Conservation (phyloP, 768 basidiomycete genomes). For the Hysterangium stoloniferum region DNA sequence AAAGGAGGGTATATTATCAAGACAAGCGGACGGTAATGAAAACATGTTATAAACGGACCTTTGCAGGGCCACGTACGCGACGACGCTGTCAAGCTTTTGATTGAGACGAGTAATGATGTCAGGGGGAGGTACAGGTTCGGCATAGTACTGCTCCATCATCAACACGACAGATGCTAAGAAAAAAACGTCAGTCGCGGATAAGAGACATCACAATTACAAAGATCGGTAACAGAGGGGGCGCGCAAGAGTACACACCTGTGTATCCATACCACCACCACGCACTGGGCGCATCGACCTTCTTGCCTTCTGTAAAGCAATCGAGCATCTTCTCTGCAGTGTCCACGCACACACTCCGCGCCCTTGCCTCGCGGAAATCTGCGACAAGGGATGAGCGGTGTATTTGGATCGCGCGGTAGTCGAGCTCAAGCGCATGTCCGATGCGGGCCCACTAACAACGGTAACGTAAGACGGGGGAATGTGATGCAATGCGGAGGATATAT, state of each 20-base stretch:
- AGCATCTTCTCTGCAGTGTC: conserved; percentile 7
- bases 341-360: background rate
- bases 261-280: conserved; percentile 8
- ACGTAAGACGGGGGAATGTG: background rate
- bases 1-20: background rate
- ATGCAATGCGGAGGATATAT: background rate
- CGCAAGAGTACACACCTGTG: background rate
- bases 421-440: conserved; percentile 5
- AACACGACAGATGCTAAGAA: conserved; percentile 1
- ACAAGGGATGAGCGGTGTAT: conserved; percentile 1
- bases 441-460: background rate
- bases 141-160: conserved; percentile 6
- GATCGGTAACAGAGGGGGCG: background rate
- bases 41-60: background rate
- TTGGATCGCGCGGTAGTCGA: conserved; percentile 4
- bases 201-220: background rate
- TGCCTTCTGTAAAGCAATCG: conserved; percentile 1
- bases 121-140: background rate
- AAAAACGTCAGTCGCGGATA: background rate
- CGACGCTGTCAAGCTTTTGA: background rate
- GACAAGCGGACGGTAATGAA: background rate
- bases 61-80: background rate
- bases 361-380: conserved; percentile 1
- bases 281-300: conserved; percentile 6
- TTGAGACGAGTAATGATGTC: background rate